Evolutionary conservation across 1,284 basidiomycete species (phyloP).

Genomic region (Cryptococcus sp.): DNA sequence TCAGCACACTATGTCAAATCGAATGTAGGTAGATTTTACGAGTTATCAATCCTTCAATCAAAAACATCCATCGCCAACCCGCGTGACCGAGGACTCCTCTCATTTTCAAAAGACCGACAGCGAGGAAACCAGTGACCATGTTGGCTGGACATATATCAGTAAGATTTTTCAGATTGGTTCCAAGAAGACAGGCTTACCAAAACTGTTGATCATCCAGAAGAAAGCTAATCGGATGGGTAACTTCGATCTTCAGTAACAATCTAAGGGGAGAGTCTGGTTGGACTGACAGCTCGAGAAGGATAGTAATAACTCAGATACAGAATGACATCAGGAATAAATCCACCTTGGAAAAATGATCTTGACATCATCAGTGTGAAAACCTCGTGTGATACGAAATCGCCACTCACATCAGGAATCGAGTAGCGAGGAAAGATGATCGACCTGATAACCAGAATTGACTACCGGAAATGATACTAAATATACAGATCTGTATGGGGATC

Average conservation of each 20-base stretch:
- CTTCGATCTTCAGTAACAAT: conserved; percentile 44
- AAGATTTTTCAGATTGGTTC: conserved; percentile 2
- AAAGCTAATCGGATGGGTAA: conserved; percentile 62
- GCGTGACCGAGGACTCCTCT: conserved; percentile 56
- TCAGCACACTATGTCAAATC: too few relatives aligned
- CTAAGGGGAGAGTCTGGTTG: too few relatives aligned
- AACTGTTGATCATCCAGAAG: conserved; percentile 56
- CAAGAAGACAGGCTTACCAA: conserved; percentile 5
- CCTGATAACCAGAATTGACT: conserved; percentile 62
- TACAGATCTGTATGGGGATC: conserved; percentile 58
- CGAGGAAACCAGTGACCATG: conserved; percentile 54
- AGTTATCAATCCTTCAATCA: conserved; percentile 29
- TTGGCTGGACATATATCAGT: background rate
- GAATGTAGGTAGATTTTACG: too few relatives aligned
- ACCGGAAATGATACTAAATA: conserved; percentile 51
- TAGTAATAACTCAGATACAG: conserved; percentile 68
- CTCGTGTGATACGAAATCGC: conserved; percentile 5
- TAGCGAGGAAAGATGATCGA: conserved; percentile 54
- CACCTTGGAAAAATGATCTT: conserved; percentile 53
- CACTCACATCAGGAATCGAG: conserved; percentile 48
- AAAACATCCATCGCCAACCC: conserved; percentile 47
- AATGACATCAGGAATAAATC: conserved; percentile 56
- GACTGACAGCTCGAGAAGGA: conserved; percentile 2
- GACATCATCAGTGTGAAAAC: background rate
- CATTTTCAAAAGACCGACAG: conserved; percentile 61